Evolutionary conservation across 2,329 filamentous ascomycete genomes (phyloP).

Genomic region (Alternaria alternata): DNA sequence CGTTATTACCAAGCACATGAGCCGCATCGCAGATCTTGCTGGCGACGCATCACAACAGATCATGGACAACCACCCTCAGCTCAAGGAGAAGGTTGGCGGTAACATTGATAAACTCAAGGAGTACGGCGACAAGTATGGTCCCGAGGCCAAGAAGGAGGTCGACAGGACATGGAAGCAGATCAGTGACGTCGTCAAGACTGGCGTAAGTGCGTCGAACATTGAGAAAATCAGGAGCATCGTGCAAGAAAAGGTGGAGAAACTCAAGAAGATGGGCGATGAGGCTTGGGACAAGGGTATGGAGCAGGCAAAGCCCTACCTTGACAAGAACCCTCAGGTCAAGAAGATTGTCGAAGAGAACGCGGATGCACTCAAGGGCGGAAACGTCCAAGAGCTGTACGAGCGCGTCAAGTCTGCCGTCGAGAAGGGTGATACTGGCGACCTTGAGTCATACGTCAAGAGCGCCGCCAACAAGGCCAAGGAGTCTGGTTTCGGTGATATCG

Average conservation of each 20-base stretch:
- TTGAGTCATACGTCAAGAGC: conserved; percentile 69
- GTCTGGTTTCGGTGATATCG: conserved; percentile 58
- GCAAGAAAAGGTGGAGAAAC: conserved; percentile 72
- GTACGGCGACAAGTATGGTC: conserved; percentile 74
- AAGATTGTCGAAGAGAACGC: conserved; percentile 75
- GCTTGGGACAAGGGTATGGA: conserved; percentile 76
- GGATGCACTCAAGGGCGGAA: conserved; percentile 72
- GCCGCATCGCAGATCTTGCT: conserved; percentile 67
- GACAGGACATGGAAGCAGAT: conserved; percentile 75
- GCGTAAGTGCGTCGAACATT: conserved; percentile 65
- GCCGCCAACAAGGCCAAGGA: conserved; percentile 68
- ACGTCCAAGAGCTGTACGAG: conserved; percentile 69
- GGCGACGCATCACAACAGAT: conserved; percentile 70
- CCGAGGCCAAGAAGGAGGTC: conserved; percentile 78
- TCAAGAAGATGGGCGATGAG: conserved; percentile 74
- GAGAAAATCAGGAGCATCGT: conserved; percentile 66
- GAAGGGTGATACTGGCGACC: conserved; percentile 66
- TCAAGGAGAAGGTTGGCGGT: conserved; percentile 76
- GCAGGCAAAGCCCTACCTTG: conserved; percentile 74
- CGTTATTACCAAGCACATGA: conserved; percentile 68
- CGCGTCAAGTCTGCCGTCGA: conserved; percentile 68
- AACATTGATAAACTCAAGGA: conserved; percentile 73
- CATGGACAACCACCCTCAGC: conserved; percentile 74
- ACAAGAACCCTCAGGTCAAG: conserved; percentile 80
- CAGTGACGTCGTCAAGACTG: conserved; percentile 68